Evolutionary conservation across 169 alveolate species (phyloP).

Genomic region (Cyclospora cayetanensis): DNA sequence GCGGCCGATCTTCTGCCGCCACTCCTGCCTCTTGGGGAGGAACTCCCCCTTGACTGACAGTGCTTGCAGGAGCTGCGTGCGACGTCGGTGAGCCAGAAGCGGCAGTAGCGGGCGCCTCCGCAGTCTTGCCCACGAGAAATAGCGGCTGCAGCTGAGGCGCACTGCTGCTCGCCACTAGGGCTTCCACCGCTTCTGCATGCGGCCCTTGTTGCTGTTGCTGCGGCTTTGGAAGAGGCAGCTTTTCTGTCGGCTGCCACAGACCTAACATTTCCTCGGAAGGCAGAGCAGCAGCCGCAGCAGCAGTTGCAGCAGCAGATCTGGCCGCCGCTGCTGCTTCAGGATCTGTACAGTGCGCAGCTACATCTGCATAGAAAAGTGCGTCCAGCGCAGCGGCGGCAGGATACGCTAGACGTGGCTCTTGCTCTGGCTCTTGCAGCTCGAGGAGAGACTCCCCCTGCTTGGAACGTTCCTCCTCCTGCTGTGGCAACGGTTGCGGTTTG

Average conservation of each 20-base stretch:
- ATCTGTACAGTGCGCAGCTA: slow-evolving; percentile 29
- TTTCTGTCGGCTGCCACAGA: not conserved
- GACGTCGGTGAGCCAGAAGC: no score
- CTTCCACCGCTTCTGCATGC: slow-evolving; percentile 23
- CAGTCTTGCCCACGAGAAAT: not conserved
- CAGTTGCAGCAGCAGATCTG: slow-evolving; percentile 24
- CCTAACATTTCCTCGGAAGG: not conserved
- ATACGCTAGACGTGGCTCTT: not conserved
- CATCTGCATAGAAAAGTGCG: slow-evolving; percentile 23
- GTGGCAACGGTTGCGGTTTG: no score
- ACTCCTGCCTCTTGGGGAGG: not conserved
- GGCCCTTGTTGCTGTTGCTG: not conserved
- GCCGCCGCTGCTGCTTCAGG: slow-evolving; percentile 38
- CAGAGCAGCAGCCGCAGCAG: slow-evolving; percentile 17
- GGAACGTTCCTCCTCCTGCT: not conserved
- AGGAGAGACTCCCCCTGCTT: not conserved
- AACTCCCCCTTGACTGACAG: not conserved
- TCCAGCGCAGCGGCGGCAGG: slow-evolving; percentile 39
- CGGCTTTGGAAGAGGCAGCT: not conserved
- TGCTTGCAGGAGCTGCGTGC: not conserved
- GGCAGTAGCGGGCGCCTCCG: not conserved
- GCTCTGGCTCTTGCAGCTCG: not conserved
- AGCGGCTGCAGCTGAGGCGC: not conserved
- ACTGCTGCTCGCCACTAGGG: slow-evolving; percentile 11
- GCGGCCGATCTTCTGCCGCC: not conserved